phyloP scores from a whole-genome alignment of 768 basidiomycete species.

The Termitomyces sp. region DNA sequence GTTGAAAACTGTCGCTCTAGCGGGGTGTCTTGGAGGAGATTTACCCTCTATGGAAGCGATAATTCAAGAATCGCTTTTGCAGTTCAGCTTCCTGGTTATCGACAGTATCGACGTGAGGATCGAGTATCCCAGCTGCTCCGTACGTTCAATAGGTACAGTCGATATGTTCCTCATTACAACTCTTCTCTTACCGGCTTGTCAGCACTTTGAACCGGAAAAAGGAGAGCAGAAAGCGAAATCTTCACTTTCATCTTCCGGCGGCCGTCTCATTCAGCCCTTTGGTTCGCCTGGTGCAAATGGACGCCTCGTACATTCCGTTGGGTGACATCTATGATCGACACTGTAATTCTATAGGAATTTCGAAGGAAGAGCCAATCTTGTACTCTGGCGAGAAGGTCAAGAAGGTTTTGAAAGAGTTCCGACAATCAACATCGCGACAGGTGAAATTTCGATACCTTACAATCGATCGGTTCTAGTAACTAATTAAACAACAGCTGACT shows the following conservation, averaged over 20 bases:
- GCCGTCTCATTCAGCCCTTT: slow-evolving; percentile 79
- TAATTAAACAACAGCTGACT: slow-evolving; percentile 35
- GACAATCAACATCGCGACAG: slow-evolving; percentile 39
- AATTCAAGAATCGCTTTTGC: slow-evolving; percentile 86
- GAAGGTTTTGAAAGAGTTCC: slow-evolving; percentile 58
- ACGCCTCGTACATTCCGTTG: slow-evolving; percentile 85
- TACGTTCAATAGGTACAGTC: slow-evolving; percentile 82
- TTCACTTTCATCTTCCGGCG: slow-evolving; percentile 87
- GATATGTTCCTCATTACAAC: not conserved
- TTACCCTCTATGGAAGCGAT: slow-evolving; percentile 88
- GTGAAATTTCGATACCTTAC: slow-evolving; percentile 20
- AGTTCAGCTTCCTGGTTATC: slow-evolving; percentile 82
- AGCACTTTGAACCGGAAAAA: slow-evolving; percentile 86
- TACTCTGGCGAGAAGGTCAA: slow-evolving; percentile 82
- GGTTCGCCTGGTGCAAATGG: slow-evolving; percentile 84
- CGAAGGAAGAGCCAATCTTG: slow-evolving; percentile 84
- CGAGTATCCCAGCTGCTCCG: slow-evolving; percentile 87
- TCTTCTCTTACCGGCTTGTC: slow-evolving; percentile 1
- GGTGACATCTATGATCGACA: slow-evolving; percentile 94
- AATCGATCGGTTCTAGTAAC: not conserved
- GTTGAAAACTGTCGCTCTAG: slow-evolving; percentile 87
- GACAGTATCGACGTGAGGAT: slow-evolving; percentile 89
- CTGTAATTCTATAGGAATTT: slow-evolving; percentile 68
- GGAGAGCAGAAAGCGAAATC: slow-evolving; percentile 87
- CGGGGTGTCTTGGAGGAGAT: slow-evolving; percentile 83